phyloP scores from a whole-genome alignment of 208 protist genomes.

The Acanthamoeba lenticulata region DNA sequence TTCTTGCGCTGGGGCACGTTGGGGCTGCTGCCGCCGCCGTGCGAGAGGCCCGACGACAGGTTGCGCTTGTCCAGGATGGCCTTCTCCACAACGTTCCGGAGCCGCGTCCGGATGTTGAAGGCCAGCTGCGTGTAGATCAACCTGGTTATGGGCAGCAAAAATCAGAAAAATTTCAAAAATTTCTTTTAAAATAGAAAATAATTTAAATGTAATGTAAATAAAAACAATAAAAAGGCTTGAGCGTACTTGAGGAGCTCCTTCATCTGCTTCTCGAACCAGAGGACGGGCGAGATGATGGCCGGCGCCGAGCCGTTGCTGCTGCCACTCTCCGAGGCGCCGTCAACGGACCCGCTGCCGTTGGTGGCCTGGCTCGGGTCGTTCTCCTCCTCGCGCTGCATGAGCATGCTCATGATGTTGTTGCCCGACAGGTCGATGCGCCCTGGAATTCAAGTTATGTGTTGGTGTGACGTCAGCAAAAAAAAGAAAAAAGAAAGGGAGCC shows the following conservation, averaged over 20 bases:
- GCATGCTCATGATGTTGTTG: conserved; percentile 25
- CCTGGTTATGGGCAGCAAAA: not conserved
- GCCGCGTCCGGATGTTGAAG: not conserved
- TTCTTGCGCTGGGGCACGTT: not conserved
- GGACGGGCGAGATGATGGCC: conserved; percentile 21
- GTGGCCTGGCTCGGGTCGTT: not conserved
- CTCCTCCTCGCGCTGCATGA: conserved; percentile 14
- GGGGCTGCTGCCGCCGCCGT: not conserved
- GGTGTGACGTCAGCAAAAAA: too few relatives aligned
- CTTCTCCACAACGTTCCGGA: conserved; percentile 7
- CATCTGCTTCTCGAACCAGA: conserved; percentile 41
- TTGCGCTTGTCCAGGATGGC: not conserved
- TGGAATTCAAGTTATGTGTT: too few relatives aligned
- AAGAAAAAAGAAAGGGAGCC: too few relatives aligned
- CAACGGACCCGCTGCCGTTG: too few relatives aligned
- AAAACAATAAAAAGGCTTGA: not conserved
- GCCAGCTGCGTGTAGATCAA: not conserved
- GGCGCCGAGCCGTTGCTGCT: not conserved
- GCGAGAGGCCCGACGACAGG: not conserved
- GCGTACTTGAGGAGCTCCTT: not conserved
- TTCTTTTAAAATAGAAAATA: not conserved
- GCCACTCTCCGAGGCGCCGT: not conserved
- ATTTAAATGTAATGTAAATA: not conserved
- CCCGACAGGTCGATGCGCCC: not conserved
- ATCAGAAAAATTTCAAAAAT: not conserved